Conservation (phyloP, 345 rosid genomes). For the Corchorus capsularis region DNA sequence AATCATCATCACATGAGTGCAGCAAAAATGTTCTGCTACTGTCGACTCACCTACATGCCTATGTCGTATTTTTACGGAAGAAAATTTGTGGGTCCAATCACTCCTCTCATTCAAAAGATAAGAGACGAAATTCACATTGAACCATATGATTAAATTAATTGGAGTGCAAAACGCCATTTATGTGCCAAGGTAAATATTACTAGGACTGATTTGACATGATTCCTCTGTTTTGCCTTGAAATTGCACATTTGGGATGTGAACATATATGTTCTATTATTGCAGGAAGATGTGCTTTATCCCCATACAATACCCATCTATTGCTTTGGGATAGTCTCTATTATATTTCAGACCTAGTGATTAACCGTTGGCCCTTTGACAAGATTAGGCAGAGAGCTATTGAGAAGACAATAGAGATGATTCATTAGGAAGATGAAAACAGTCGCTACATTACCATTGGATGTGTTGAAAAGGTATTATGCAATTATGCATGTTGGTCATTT, state of each 20-base stretch:
- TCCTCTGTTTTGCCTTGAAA: neutral
- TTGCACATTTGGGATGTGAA: neutral
- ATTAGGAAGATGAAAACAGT: constrained; percentile 49
- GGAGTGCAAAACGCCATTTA: constrained; percentile 48
- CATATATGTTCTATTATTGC: neutral
- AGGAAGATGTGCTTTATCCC: constrained; percentile 63
- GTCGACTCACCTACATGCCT: neutral
- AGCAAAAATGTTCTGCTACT: constrained; percentile 61
- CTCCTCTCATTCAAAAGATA: constrained; percentile 8
- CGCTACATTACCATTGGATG: constrained; percentile 55
- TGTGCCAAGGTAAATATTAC: constrained; percentile 46
- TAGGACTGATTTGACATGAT: neutral
- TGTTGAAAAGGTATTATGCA: constrained; percentile 49
- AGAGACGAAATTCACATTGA: constrained; percentile 17
- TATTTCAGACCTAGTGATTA: constrained; percentile 48
- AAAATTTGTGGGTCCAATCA: constrained; percentile 20
- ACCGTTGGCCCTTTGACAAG: constrained; percentile 55
- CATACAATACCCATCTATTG: constrained; percentile 23
- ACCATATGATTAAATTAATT: constrained; percentile 36
- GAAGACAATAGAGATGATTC: constrained; percentile 53
- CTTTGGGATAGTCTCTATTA: constrained; percentile 32
- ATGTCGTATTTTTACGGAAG: constrained; percentile 21
- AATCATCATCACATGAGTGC: neutral
- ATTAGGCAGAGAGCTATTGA: constrained; percentile 50
- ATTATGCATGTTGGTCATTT: neutral